Evolutionary conservation across 73 alveolate species (phyloP), one percentile per base, ranked within the genome.

Genomic region (Uronychia setigera): DNA sequence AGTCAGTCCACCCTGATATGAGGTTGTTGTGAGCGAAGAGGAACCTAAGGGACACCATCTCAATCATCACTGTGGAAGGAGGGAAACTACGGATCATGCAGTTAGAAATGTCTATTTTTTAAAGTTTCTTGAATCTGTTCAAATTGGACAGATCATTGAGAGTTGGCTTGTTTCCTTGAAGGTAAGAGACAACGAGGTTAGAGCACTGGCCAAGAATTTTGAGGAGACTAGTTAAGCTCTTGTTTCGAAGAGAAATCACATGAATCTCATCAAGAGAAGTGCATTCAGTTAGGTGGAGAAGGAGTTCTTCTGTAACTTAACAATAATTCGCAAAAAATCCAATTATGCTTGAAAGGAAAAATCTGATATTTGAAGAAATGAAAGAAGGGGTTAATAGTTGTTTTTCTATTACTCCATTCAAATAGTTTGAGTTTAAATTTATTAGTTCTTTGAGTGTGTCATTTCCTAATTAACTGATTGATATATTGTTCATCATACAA

Each of bases 201-300:
- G 33, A 27, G 81, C 94, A 88, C n/a, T 58, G 60, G 5, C 79
- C 58, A 0, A 88, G 84, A 1, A 88, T 34, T 34, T 84, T 85
- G 14, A 88, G 67, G 34, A 79, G 76, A 31, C 80, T 31, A 31
- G 30, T 83, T 0, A 88, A 35, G 28, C 59, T 78, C 79, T 88
- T 83, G 74, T 88, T 88, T 34, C 94, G 83, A 1, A 88, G 81
- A 0, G 89, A 35, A 32, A 88, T 59, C 0, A 88, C 94, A 33
- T 85, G 34, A 59, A 88, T 88, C 60, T 88, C 90, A 19, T 83
- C 91, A 0, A 88, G 75, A 14, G 88, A 77, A 58, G 76, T 83
- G 33, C 94, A 88, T 26, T 88, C 94, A 9, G 94, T 88, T 29
- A 88, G 91, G 60, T 74, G 60, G 29, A 88, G 88, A 9, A 88